A percentile compares a stretch with the other conserved stretches of the same genome.
These are phyloP conservation scores for Chrysoporthe cubensis DNA, from an alignment of 2,329 filamentous ascomycete genomes.

Conservation along the genomic window DNA sequence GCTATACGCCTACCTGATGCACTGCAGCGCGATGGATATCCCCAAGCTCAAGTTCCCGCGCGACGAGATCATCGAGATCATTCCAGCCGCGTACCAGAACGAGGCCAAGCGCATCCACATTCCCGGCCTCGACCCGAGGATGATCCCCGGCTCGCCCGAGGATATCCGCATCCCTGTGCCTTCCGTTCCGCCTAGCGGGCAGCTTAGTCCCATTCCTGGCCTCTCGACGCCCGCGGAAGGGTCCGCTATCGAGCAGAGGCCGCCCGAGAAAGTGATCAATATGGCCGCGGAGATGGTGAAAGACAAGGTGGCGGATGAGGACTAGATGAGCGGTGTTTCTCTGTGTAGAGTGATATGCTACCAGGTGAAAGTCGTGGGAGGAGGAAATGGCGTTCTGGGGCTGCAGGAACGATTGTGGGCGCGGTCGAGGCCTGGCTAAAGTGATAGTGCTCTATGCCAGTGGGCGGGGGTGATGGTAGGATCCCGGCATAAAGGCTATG, in stretches of 20 bases:
- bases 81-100: slow-evolving; percentile 96
- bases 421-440: background rate
- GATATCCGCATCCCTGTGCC: slow-evolving; percentile 80
- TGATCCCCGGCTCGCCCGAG: slow-evolving; percentile 78
- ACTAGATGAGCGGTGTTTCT: slow-evolving; percentile 37
- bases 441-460: background rate
- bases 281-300: slow-evolving; percentile 54
- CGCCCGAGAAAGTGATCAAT: slow-evolving; percentile 55
- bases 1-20: slow-evolving; percentile 97
- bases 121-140: slow-evolving; percentile 65
- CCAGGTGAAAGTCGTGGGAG: background rate
- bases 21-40: slow-evolving; percentile 93
- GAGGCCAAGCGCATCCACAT: slow-evolving; percentile 91
- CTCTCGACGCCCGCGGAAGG: slow-evolving; percentile 52
- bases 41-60: slow-evolving; percentile 91
- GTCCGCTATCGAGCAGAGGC: slow-evolving; percentile 36
- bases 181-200: slow-evolving; percentile 44
- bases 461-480: background rate
- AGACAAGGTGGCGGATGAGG: slow-evolving; percentile 57
- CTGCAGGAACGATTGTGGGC: background rate
- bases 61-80: slow-evolving; percentile 98
- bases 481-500: background rate
- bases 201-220: slow-evolving; percentile 51
- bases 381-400: background rate
- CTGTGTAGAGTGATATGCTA: too few species aligned